Percentiles rank a stretch among this genome's conserved stretches.
These are phyloP conservation scores for Metschnikowia kofuensis DNA, from an alignment of 805 yeast genomes.

Conservation along the genomic window DNA sequence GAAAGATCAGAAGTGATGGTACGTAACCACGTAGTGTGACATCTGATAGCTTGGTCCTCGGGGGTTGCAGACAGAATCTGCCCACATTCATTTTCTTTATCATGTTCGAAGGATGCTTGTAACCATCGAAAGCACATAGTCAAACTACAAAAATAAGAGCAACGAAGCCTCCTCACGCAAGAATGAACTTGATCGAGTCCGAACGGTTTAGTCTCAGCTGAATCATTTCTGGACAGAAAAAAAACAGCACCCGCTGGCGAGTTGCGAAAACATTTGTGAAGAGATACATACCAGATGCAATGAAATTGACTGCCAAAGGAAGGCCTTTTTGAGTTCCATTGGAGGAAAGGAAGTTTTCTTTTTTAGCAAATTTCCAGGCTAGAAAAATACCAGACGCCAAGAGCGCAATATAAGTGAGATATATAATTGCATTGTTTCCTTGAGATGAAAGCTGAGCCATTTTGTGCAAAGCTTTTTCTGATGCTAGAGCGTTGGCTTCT, in stretches of 20 bases:
- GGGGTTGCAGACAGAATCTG: too few species aligned
- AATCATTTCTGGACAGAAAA: conserved; percentile 21
- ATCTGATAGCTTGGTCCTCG: too few species aligned
- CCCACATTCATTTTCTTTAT: too few species aligned
- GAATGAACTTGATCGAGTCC: conserved; percentile 79
- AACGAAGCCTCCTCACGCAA: conserved; percentile 68
- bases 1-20: too few species aligned
- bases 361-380: conserved; percentile 56
- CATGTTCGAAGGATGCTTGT: too few species aligned
- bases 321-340: conserved; percentile 78
- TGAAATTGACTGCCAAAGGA: conserved; percentile 82
- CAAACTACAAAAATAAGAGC: conserved; percentile 6
- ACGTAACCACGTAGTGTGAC: too few species aligned
- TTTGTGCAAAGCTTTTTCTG: neutral
- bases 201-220: conserved; percentile 73
- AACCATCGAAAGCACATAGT: too few species aligned
- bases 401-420: conserved; percentile 38
- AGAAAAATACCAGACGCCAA: conserved; percentile 38
- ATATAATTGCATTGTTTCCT: conserved; percentile 44
- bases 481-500: neutral
- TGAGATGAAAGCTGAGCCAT: conserved; percentile 18
- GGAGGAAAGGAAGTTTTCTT: conserved; percentile 63
- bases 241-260: conserved; percentile 47
- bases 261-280: conserved; percentile 10
- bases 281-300: conserved; percentile 73